Percentiles rank a stretch among this genome's conserved stretches.
Conservation (phyloP, 169 alveolate species). For the Plasmodium reichenowi region DNA sequence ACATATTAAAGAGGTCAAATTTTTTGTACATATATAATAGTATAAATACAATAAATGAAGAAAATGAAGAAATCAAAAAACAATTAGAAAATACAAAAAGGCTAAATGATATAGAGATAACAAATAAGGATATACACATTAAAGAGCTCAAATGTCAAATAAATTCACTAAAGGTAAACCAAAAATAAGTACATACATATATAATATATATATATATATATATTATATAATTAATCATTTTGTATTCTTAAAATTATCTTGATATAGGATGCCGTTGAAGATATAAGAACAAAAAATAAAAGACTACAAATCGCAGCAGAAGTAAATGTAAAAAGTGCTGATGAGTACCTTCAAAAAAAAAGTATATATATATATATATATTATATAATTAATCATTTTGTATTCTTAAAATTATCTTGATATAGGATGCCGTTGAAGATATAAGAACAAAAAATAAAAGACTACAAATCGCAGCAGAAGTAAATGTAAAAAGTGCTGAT, state of each 20-base stretch:
- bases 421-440: conserved; percentile 31
- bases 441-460: conserved; percentile 44
- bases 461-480: conserved; percentile 53
- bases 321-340: conserved; percentile 51
- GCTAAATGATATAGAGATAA: conserved; percentile 36
- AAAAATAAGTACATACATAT: background rate
- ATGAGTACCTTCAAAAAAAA: conserved; percentile 48
- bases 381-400: background rate
- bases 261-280: conserved; percentile 22
- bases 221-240: background rate
- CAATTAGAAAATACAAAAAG: conserved; percentile 19
- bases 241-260: background rate
- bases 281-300: conserved; percentile 40
- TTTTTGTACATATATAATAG: conserved; percentile 20
- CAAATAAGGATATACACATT: conserved; percentile 53
- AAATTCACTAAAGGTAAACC: conserved; percentile 38
- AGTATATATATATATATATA: background rate
- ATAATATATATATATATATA: background rate
- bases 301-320: conserved; percentile 58
- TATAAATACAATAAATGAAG: conserved; percentile 22
- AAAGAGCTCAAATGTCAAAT: conserved; percentile 6
- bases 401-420: background rate
- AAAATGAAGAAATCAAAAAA: conserved; percentile 48
- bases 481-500: conserved; percentile 52
- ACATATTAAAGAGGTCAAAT: conserved; percentile 23